Percentiles rank a stretch among this genome's conserved stretches.
These are phyloP conservation scores for Harringtonia lauricola DNA, from an alignment of 2,329 filamentous ascomycete species.

Conservation along the genomic window DNA sequence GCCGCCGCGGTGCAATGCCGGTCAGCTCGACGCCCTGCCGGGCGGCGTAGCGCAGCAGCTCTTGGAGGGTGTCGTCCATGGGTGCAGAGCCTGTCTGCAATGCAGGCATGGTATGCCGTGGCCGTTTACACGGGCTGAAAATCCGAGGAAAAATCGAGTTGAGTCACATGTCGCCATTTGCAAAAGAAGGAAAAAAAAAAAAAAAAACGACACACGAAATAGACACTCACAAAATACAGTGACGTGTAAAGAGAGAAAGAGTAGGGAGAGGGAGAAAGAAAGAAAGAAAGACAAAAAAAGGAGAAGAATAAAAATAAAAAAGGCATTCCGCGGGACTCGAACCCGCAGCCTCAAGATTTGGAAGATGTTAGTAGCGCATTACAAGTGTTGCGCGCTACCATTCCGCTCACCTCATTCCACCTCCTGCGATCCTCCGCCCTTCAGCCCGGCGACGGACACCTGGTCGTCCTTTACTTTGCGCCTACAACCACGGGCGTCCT, in stretches of 20 bases:
- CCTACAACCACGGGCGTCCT: constrained; percentile 14
- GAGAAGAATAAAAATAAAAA: constrained; percentile 8
- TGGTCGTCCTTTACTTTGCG: constrained; percentile 15
- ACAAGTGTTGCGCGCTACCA: constrained; percentile 60
- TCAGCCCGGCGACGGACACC: constrained; percentile 12
- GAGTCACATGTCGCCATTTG: neutral
- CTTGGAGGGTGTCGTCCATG: constrained; percentile 8
- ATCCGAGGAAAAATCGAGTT: neutral
- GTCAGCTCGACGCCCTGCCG: constrained; percentile 54
- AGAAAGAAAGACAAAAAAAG: neutral
- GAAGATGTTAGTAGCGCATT: too few species aligned
- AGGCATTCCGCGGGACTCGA: constrained; percentile 35
- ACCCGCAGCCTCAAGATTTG: constrained; percentile 29
- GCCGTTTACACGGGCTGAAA: too few species aligned
- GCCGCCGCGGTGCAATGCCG: constrained; percentile 53
- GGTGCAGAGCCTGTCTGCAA: neutral
- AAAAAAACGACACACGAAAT: neutral
- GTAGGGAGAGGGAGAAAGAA: neutral
- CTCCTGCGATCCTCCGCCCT: constrained; percentile 2
- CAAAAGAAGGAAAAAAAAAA: neutral
- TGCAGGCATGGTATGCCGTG: too few species aligned
- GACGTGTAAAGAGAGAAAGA: too few species aligned
- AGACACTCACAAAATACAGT: neutral
- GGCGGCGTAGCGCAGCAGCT: constrained; percentile 44
- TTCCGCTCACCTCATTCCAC: neutral